Conservation (phyloP, 2,329 filamentous ascomycete species). For the Xylaria hypoxylon region DNA sequence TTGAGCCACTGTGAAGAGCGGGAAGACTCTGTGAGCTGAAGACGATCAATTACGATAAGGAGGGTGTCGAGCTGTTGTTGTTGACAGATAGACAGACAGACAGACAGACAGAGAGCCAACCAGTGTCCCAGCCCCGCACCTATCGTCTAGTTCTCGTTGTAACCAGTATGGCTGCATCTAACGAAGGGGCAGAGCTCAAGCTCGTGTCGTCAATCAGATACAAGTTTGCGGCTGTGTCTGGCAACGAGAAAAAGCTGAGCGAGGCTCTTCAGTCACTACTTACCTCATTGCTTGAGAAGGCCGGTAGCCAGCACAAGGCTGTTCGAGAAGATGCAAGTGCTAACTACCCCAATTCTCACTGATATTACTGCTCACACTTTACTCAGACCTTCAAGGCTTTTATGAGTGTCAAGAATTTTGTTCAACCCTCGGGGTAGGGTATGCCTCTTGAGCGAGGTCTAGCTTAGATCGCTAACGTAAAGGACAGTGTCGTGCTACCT, state of each 20-base stretch:
- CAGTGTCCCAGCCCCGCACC: slow-evolving; percentile 1
- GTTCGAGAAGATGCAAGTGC: slow-evolving; percentile 69
- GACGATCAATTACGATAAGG: not conserved
- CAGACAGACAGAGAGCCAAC: not conserved
- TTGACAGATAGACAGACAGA: not conserved
- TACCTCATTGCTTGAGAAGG: slow-evolving; percentile 84
- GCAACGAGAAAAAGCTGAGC: slow-evolving; percentile 86
- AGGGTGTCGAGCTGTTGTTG: not conserved
- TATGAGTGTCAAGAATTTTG: slow-evolving; percentile 65
- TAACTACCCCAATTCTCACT: not conserved
- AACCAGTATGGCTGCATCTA: slow-evolving; percentile 47
- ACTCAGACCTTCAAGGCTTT: slow-evolving; percentile 63
- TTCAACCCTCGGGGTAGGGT: slow-evolving; percentile 62
- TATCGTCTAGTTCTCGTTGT: slow-evolving; percentile 1
- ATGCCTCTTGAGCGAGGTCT: slow-evolving; percentile 14
- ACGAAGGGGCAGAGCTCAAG: slow-evolving; percentile 49
- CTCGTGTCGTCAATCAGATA: slow-evolving; percentile 52
- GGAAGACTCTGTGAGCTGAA: not conserved
- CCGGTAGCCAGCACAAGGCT: slow-evolving; percentile 80
- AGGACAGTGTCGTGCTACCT: slow-evolving; percentile 76
- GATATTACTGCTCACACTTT: slow-evolving; percentile 37
- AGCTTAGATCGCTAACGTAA: slow-evolving; percentile 31
- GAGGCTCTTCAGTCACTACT: slow-evolving; percentile 82
- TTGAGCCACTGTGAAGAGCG: not conserved
- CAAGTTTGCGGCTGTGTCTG: slow-evolving; percentile 62